Evolutionary conservation across 495 filamentous ascomycete species (phyloP).

Genomic region (Xylaria longipes): DNA sequence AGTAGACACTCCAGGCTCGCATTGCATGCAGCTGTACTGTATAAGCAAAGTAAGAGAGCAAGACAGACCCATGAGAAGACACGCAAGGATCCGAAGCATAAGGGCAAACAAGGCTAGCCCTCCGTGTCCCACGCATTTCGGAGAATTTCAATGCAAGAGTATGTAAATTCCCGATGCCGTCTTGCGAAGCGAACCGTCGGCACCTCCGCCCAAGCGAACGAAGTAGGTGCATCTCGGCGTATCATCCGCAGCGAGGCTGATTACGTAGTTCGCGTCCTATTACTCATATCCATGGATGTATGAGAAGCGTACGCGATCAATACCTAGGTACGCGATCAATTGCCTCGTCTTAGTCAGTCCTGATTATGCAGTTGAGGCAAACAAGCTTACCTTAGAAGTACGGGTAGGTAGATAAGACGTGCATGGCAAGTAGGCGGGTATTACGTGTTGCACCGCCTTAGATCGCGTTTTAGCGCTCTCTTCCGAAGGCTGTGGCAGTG

Average conservation of each 20-base stretch:
- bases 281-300: not conserved
- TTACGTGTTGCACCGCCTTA: not conserved
- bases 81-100: not conserved
- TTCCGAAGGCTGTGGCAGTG: not conserved
- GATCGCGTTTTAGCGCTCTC: not conserved
- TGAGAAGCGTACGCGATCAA: not conserved
- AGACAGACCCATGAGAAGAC: not conserved
- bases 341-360: not conserved
- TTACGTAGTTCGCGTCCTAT: not conserved
- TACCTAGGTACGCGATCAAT: slow-evolving; percentile 3
- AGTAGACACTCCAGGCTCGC: slow-evolving; percentile 1
- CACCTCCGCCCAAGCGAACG: slow-evolving; percentile 18
- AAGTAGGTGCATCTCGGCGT: not conserved
- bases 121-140: slow-evolving; percentile 12
- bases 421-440: not conserved
- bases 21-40: slow-evolving; percentile 15
- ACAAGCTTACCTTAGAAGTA: not conserved
- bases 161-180: slow-evolving; percentile 20
- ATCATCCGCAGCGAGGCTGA: not conserved
- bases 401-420: not conserved
- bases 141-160: slow-evolving; percentile 21
- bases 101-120: not conserved
- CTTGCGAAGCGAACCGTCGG: not conserved
- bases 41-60: not conserved
- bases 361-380: not conserved